Base-by-base conservation (phyloP, 2,329 filamentous ascomycete genomes). In the Stagonosporopsis vannaccii region DNA sequence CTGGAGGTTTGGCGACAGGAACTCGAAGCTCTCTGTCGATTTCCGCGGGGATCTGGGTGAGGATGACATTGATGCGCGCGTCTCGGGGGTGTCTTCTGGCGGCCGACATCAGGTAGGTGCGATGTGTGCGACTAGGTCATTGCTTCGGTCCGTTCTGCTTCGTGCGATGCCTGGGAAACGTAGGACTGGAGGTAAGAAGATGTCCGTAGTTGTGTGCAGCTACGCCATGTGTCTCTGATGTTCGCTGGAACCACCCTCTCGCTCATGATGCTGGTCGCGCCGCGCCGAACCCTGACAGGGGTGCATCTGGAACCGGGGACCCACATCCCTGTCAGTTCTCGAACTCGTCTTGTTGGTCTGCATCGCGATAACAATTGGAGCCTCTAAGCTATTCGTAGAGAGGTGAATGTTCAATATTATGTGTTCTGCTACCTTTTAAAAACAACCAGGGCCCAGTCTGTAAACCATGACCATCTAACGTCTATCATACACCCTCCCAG, bases 1-100 rank as follows among this genome's bases (percentile, higher is more conserved):
- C 51, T 73, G 72, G 8, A 75, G 71, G 49, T 73, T 71, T 1
- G 79, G 75, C 35, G 78, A 78, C 25, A 80, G 74, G 56, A 80
- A 78, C 48, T 79, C 78, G 62, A 80, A 72, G 72, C 77, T 83
- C 67, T 84, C 82, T 50, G 78, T 71, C 54, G 82, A 83, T 59
- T 69, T 75, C 66, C 79, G 77, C 46, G 77, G 74, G 44, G 75
- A 73, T 57, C 59, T 45, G 53, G 78, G 71, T 53, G 78, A 78
- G 59, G 79, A 76, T 9, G 53, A 42, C 71, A 73, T 74, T 65
- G 65, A 70, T 56, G 70, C 59, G 66, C 65, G 67, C 64, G 61
- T 57, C 62, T 64, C 65, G 67, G 63, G 60, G 33, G 64, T 60
- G 60, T 56, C 53, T 32, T 12, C 30, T 58, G 59, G 62, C 65